Conservation (phyloP, 2,329 filamentous ascomycete genomes). For the Periconia macrospinosa region DNA sequence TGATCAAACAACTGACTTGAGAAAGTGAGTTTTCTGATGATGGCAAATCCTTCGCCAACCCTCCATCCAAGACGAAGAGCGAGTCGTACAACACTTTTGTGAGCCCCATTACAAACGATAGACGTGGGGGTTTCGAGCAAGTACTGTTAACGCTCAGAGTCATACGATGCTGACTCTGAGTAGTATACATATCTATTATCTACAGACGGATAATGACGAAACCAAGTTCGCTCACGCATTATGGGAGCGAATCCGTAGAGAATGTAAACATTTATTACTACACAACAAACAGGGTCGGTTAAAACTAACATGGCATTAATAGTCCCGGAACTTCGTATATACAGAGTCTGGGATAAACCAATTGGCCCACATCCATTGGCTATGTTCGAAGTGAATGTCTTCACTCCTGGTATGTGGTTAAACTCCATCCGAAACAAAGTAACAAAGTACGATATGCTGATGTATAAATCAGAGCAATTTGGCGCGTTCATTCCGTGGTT, state of each 20-base stretch:
- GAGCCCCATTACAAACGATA: conserved; percentile 66
- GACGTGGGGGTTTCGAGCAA: conserved; percentile 73
- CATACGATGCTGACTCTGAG: conserved; percentile 6
- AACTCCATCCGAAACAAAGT: not conserved
- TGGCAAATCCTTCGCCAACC: conserved; percentile 77
- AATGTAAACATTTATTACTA: conserved; percentile 60
- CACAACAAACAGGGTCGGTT: not conserved
- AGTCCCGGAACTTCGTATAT: conserved; percentile 86
- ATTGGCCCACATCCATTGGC: conserved; percentile 80
- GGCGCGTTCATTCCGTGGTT: conserved; percentile 88
- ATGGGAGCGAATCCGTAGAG: conserved; percentile 75
- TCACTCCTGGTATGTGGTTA: conserved; percentile 60
- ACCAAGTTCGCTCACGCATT: conserved; percentile 69
- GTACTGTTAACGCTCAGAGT: not conserved
- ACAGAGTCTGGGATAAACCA: conserved; percentile 74
- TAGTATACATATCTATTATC: conserved; percentile 78
- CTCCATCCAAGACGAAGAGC: conserved; percentile 62
- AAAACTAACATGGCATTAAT: conserved; percentile 3
- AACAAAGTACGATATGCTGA: not conserved
- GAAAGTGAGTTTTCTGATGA: conserved; percentile 64
- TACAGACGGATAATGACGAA: conserved; percentile 64
- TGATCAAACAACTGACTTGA: not conserved
- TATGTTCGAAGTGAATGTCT: conserved; percentile 93
- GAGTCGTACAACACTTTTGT: conserved; percentile 71
- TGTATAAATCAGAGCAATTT: conserved; percentile 65